phyloP scores from a whole-genome alignment of 2,329 filamentous ascomycete species.

The Atkinsonella texensis region DNA sequence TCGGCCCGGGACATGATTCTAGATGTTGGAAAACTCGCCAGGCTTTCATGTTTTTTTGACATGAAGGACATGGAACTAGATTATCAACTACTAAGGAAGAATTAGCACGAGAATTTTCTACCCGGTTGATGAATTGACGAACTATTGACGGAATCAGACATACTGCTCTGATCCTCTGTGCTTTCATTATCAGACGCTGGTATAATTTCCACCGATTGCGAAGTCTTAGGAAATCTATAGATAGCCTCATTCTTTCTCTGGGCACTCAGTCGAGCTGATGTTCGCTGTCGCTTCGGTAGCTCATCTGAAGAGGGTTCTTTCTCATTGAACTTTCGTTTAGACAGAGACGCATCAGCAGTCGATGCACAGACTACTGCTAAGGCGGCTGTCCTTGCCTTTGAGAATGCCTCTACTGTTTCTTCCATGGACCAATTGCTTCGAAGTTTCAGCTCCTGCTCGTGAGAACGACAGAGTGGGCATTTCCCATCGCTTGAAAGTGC shows the following conservation, averaged over 20 bases:
- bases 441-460: conserved; percentile 74
- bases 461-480: conserved; percentile 71
- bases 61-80: conserved; percentile 75
- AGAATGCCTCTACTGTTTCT: conserved; percentile 73
- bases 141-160: conserved; percentile 18
- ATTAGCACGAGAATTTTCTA: neutral
- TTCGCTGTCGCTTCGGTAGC: conserved; percentile 38
- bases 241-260: conserved; percentile 23
- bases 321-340: conserved; percentile 41
- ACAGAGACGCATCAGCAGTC: conserved; percentile 8
- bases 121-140: conserved; percentile 8
- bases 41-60: conserved; percentile 66
- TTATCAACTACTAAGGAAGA: conserved; percentile 46
- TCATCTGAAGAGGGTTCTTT: conserved; percentile 16
- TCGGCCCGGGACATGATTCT: conserved; percentile 46
- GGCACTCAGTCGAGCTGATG: conserved; percentile 37
- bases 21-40: conserved; percentile 69
- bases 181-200: conserved; percentile 8
- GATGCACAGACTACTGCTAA: conserved; percentile 48
- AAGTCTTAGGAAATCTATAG: neutral
- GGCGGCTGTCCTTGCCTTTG: conserved; percentile 47
- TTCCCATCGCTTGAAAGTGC: conserved; percentile 73
- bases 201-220: neutral
- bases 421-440: conserved; percentile 75
- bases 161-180: conserved; percentile 15